Evolutionary conservation across 2,329 filamentous ascomycete species (phyloP).

Genomic region (Venturia asperata): DNA sequence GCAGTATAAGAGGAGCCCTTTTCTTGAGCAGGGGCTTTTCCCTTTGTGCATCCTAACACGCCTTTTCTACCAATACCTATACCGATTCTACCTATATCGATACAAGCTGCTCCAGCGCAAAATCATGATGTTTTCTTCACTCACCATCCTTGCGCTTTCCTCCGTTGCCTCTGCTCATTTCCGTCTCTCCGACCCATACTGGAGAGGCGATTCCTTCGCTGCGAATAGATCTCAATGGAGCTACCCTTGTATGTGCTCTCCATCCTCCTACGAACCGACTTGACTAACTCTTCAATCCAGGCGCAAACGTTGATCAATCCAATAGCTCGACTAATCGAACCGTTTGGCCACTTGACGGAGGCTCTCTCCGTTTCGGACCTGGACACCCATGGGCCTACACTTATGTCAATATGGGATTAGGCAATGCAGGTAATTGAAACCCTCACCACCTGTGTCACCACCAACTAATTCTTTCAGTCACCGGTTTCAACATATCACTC

Average conservation of each 20-base stretch:
- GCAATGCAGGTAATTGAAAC: constrained; percentile 28
- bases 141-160: constrained; percentile 25
- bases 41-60: background rate
- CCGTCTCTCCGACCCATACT: constrained; percentile 35
- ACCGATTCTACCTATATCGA: background rate
- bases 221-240: constrained; percentile 33
- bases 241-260: constrained; percentile 33
- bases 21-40: background rate
- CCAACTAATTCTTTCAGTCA: too few relatives aligned
- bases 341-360: constrained; percentile 40
- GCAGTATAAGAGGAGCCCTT: constrained; percentile 7
- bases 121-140: constrained; percentile 24
- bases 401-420: constrained; percentile 42
- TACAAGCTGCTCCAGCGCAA: background rate
- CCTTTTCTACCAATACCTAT: background rate
- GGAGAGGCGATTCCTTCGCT: constrained; percentile 38
- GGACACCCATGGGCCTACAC: constrained; percentile 39
- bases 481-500: constrained; percentile 39
- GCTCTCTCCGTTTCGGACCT: constrained; percentile 34
- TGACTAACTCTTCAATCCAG: constrained; percentile 22
- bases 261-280: background rate
- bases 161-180: constrained; percentile 38
- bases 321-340: constrained; percentile 37
- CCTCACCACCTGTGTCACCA: too few relatives aligned
- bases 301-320: constrained; percentile 36